Evolutionary conservation across 805 yeast species (phyloP).

Genomic region (Wickerhamomyces tratensis): DNA sequence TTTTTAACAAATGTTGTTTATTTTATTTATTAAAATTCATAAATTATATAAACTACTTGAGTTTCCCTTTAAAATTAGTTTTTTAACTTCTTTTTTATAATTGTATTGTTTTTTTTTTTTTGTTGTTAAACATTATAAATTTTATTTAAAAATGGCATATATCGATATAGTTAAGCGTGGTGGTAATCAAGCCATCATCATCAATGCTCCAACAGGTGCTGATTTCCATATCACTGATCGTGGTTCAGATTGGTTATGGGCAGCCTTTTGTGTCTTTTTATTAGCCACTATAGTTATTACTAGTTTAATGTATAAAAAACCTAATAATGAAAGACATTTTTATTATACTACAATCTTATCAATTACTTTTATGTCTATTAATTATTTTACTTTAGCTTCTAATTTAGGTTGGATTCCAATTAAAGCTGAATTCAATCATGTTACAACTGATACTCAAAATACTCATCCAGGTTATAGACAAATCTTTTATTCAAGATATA

Average conservation of each 20-base stretch:
- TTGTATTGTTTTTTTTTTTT: no score
- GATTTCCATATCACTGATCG: slow-evolving; percentile 44
- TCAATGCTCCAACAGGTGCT: slow-evolving; percentile 33
- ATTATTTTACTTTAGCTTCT: slow-evolving; percentile 51
- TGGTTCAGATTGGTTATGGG: slow-evolving; percentile 66
- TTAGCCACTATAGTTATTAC: slow-evolving; percentile 23
- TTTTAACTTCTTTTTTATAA: no score
- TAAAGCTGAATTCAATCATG: slow-evolving; percentile 41
- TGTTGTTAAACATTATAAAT: no score
- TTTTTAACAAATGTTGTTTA: no score
- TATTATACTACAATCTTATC: slow-evolving; percentile 32
- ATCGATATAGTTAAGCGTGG: slow-evolving; percentile 14
- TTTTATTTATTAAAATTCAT: no score
- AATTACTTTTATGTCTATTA: slow-evolving; percentile 32
- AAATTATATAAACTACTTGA: no score
- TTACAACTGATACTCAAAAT: slow-evolving; percentile 20
- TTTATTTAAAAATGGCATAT: no score
- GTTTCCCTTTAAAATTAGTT: no score
- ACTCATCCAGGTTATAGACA: slow-evolving; percentile 33
- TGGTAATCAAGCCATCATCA: slow-evolving; percentile 29
- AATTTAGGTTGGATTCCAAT: slow-evolving; percentile 46
- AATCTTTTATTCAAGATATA: slow-evolving; percentile 44
- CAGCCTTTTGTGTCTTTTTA: slow-evolving; percentile 41
- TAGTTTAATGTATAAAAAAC: slow-evolving; percentile 17
- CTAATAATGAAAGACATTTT: slow-evolving; percentile 25